Evolutionary conservation across 1,284 basidiomycete genomes (phyloP), one percentile per base, ranked within the genome.

Genomic region (Leccinum fallax): DNA sequence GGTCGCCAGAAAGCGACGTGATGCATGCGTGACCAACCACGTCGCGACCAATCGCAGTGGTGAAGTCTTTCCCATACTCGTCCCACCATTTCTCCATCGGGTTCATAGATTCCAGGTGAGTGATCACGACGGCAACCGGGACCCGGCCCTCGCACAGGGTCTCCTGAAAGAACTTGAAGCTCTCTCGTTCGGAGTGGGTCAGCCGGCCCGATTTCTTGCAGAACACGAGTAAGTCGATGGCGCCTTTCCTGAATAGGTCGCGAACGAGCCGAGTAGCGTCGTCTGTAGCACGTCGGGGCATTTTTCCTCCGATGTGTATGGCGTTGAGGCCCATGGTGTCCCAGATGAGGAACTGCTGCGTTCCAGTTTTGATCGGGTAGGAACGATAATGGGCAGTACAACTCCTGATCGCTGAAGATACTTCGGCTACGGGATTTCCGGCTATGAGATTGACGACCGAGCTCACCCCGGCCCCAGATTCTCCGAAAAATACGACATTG

Each of bases 191-290:
- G 10, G 70, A 59, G 48, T 57, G 57, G 2, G 63, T 65, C 52
- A 76, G 69, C 57, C 68, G 63, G 4, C 71, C 53, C 0, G 60
- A 63, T 15, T 68, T 65, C 53, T 75, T 70, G 66, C 67, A 68
- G 49, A 74, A 74, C 11, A 77, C 65, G 21, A 78, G 67, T 8
- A 78, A 69, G 59, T 64, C 69, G 13, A 78, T 51, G 4, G 71
- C 70, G 4, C 59, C 67, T 2, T 38, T 16, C 43, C 1, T 1
- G 2, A 9, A 34, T 36, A 65, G 16, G 21, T 38, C 5, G 2
- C 24, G 62, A 34, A 66, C 38, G 21, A 66, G 55, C 15, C 21
- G 24, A 9, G 10, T 26, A 8, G 5, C 36, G 10, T 11, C 48
- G 43, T 19, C n/a, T 16, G n/a, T 11, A 19, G 43, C 43, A 46